These are phyloP conservation scores for Vigna hirtella DNA, from an alignment of 306 rosid species.

Conservation along the genomic window DNA sequence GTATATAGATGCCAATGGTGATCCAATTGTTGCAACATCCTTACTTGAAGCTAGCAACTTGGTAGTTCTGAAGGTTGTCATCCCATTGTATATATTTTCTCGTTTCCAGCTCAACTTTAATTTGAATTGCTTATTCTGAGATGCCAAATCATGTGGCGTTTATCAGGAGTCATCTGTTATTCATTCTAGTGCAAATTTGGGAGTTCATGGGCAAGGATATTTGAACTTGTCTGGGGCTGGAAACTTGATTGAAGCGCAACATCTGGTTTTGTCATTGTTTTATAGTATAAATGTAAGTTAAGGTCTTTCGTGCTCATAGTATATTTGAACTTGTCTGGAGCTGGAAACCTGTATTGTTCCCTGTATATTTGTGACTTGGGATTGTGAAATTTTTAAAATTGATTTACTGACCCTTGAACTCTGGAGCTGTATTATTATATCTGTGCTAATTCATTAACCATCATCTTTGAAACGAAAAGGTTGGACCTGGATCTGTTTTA, in stretches of 20 bases:
- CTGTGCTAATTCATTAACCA: conserved; percentile 42
- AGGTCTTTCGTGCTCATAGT: conserved; percentile 26
- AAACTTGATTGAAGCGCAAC: conserved; percentile 92
- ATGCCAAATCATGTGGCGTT: conserved; percentile 42
- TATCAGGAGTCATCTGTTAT: conserved; percentile 86
- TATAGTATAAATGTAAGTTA: conserved; percentile 73
- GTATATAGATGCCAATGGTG: conserved; percentile 77
- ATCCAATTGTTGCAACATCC: conserved; percentile 81
- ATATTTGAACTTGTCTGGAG: too few relatives aligned
- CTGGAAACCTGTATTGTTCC: neutral
- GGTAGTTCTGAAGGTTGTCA: conserved; percentile 86
- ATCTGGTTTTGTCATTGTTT: conserved; percentile 79
- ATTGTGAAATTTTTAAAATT: conserved; percentile 29
- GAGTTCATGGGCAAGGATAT: conserved; percentile 95
- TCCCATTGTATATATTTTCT: conserved; percentile 38
- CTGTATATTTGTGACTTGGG: conserved; percentile 32
- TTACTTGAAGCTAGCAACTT: conserved; percentile 94
- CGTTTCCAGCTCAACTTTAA: conserved; percentile 31
- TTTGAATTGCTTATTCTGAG: conserved; percentile 43
- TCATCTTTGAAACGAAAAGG: conserved; percentile 59
- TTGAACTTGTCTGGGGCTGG: conserved; percentile 97
- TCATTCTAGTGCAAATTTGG: conserved; percentile 94
- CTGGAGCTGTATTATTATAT: conserved; percentile 28
- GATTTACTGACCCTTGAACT: conserved; percentile 32
- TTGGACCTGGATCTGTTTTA: conserved; percentile 86